Base-by-base conservation (phyloP, 805 yeast genomes). In the Spathaspora passalidarum region DNA sequence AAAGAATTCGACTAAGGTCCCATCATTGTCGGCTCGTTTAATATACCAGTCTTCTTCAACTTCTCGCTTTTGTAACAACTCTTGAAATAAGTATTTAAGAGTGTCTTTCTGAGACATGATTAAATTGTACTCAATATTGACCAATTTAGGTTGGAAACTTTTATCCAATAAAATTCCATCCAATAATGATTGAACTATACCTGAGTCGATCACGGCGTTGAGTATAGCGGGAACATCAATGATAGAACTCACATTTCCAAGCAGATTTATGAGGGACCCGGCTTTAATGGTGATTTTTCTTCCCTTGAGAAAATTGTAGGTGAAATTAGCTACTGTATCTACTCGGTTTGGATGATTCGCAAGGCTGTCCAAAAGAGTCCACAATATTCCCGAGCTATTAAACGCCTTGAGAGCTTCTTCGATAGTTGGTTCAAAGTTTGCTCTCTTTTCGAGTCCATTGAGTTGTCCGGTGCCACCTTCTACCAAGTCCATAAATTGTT, bases 81-180 rank as follows among this genome's bases (percentile, higher is more conserved):
- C 53, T 32, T 56, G 45, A 32, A 61, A 56, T 18, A 62, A 23
- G 22, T 54, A 59, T 21, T 49, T 42, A 43, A 70, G 41, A 14
- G 55, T 18, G 32, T 54, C 58, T 51, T 62, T 63, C 56, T 66
- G 69, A 7, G 63, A 57, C 21, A 58, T 56, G 41, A 67, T 60
- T n/a, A 66, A 44, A 41, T 66, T 52, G 46, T 67, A 57, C 23
- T 60, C 54, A 32, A 71, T 50, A 40, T 64, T 53, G 5, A 63
- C 67, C 9, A 72, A 49, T 14, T 53, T 60, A 2, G 70, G 69
- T 42, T 72, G 56, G 51, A 53, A 68, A 26, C 43, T 43, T 1
- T 53, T 53, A 49, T 72, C 76, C 49, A 71, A 59, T 22, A 71
- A 55, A 10, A 69, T 47, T 0, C 75, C 76, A 48, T 72, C 73